Conservation (phyloP, 345 rosid species). For the Aquilaria sinensis region DNA sequence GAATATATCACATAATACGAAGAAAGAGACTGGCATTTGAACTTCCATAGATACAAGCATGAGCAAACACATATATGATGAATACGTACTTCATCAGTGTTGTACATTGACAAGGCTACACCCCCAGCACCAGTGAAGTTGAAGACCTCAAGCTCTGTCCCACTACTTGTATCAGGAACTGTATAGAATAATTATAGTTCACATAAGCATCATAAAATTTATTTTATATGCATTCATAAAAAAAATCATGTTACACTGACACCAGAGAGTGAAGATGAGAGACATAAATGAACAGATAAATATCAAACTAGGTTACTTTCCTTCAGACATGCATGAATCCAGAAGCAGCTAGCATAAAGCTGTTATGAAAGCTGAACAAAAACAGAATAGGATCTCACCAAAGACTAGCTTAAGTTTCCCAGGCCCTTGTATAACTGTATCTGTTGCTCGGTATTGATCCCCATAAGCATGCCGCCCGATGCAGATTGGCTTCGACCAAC, state of each 20-base stretch:
- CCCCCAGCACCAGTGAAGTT: constrained; percentile 78
- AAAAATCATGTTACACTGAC: too few species aligned
- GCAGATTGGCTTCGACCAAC: constrained; percentile 95
- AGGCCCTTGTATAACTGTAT: constrained; percentile 57
- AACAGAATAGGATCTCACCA: constrained; percentile 32
- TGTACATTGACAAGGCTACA: constrained; percentile 83
- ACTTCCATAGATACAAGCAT: too few species aligned
- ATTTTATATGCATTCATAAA: background rate
- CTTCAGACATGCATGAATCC: background rate
- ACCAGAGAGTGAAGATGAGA: too few species aligned
- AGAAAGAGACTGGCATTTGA: too few species aligned
- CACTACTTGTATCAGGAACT: constrained; percentile 61
- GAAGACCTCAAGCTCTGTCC: constrained; percentile 67
- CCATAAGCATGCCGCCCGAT: constrained; percentile 99
- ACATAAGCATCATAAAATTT: background rate
- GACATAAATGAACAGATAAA: background rate
- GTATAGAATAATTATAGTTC: constrained; percentile 14
- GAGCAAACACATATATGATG: background rate
- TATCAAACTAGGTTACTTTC: too few species aligned
- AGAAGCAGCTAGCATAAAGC: background rate
- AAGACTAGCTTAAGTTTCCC: constrained; percentile 75
- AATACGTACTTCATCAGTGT: constrained; percentile 82
- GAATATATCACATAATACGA: too few species aligned
- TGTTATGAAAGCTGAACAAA: too few species aligned
- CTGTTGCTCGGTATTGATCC: constrained; percentile 92